phyloP scores from a whole-genome alignment of 2,329 filamentous ascomycete genomes.

The Monosporascus sp. region DNA sequence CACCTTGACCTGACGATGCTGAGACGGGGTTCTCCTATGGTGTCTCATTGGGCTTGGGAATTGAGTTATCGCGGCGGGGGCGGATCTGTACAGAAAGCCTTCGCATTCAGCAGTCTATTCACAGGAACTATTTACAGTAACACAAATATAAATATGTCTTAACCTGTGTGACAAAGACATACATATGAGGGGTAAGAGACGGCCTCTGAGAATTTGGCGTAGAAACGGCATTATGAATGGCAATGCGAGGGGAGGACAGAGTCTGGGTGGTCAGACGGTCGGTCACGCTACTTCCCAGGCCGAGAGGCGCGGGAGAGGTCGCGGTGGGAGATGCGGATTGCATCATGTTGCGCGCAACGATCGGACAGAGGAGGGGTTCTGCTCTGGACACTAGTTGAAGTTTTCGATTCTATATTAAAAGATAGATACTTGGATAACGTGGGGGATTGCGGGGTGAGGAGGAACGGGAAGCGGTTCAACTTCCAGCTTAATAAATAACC shows the following conservation, averaged over 20 bases:
- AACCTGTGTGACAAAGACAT: slow-evolving; percentile 21
- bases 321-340: slow-evolving; percentile 11
- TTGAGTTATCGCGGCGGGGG: slow-evolving; percentile 32
- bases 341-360: slow-evolving; percentile 13
- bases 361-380: background rate
- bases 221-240: slow-evolving; percentile 29
- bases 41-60: slow-evolving; percentile 52
- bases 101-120: slow-evolving; percentile 7
- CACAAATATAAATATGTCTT: slow-evolving; percentile 1
- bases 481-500: no score
- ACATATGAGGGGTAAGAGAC: slow-evolving; percentile 35
- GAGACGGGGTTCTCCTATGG: slow-evolving; percentile 51
- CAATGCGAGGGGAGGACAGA: slow-evolving; percentile 31
- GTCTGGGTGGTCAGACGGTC: slow-evolving; percentile 15
- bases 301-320: slow-evolving; percentile 6
- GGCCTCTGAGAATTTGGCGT: slow-evolving; percentile 22
- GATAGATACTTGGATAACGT: background rate
- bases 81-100: slow-evolving; percentile 31
- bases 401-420: background rate
- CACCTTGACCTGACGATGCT: slow-evolving; percentile 54
- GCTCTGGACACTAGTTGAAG: background rate
- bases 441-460: slow-evolving; percentile 1
- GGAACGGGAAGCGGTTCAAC: background rate
- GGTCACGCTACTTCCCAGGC: slow-evolving; percentile 3
- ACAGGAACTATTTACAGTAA: background rate